A percentile compares a stretch with the other conserved stretches of the same genome.
Conservation (phyloP, 179 eudicot genomes). For the Silene noctiflora region DNA sequence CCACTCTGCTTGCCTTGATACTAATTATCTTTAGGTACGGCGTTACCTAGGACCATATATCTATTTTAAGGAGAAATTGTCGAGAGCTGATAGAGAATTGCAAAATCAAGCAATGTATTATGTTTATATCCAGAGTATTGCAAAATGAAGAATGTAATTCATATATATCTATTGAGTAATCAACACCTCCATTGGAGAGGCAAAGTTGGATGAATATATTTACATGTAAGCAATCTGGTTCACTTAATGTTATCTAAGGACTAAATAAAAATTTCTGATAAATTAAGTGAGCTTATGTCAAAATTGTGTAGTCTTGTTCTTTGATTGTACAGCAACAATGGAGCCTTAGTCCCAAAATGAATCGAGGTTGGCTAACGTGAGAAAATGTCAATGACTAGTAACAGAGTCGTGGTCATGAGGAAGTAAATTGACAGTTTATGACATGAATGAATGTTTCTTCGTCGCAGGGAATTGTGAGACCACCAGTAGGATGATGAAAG, state of each 20-base stretch:
- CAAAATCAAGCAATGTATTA: not conserved
- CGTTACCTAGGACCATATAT: not conserved
- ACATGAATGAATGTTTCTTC: slow-evolving; percentile 35
- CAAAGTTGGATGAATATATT: slow-evolving; percentile 8
- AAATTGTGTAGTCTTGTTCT: slow-evolving; percentile 17
- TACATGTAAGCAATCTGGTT: slow-evolving; percentile 27
- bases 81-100: too few species aligned
- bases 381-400: too few species aligned
- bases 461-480: slow-evolving; percentile 34
- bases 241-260: slow-evolving; percentile 17
- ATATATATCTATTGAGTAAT: not conserved
- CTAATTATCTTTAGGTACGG: not conserved
- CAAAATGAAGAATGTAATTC: not conserved
- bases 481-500: slow-evolving; percentile 37
- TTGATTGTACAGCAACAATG: not conserved
- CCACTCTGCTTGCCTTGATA: not conserved
- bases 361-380: not conserved
- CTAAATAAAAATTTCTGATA: slow-evolving; percentile 21
- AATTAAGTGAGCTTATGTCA: slow-evolving; percentile 3
- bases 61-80: not conserved
- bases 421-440: slow-evolving; percentile 25
- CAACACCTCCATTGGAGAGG: slow-evolving; percentile 14
- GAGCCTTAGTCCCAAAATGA: not conserved
- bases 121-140: slow-evolving; percentile 1
- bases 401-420: not conserved